Conservation (phyloP, 2,329 filamentous ascomycete species). For the Plenodomus lindquistii region DNA sequence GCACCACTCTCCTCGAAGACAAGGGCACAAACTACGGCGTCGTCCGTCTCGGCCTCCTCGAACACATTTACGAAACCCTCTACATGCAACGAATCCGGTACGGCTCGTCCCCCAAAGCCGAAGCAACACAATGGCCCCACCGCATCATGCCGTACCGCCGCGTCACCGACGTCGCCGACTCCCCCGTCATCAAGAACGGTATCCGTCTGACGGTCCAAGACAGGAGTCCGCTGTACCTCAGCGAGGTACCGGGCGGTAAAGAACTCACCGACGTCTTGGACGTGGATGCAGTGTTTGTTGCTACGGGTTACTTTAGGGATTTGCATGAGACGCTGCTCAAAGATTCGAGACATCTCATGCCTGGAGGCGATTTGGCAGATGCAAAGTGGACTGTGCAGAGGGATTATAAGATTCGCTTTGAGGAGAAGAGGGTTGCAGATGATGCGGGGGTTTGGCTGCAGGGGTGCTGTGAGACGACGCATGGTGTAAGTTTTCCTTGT, state of each 20-base stretch:
- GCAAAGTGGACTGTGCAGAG: constrained; percentile 69
- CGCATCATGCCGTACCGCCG: constrained; percentile 73
- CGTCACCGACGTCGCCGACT: constrained; percentile 65
- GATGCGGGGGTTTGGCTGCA: constrained; percentile 88
- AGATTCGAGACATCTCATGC: constrained; percentile 66
- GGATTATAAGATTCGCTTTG: constrained; percentile 78
- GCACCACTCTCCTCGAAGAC: constrained; percentile 66
- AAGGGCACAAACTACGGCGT: constrained; percentile 93
- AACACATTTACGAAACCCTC: constrained; percentile 83
- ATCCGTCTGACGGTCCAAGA: constrained; percentile 58
- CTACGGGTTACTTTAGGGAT: constrained; percentile 82
- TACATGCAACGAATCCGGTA: constrained; percentile 81
- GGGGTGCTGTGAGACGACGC: constrained; percentile 89
- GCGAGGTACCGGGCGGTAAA: constrained; percentile 42
- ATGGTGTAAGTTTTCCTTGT: constrained; percentile 69
- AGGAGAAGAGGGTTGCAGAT: constrained; percentile 66
- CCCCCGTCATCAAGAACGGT: constrained; percentile 34
- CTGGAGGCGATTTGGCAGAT: constrained; percentile 49
- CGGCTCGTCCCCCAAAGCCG: constrained; percentile 58
- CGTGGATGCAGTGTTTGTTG: constrained; percentile 81
- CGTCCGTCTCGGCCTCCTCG: constrained; percentile 86
- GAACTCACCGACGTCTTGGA: constrained; percentile 65
- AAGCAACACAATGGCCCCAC: constrained; percentile 73
- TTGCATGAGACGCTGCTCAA: constrained; percentile 78
- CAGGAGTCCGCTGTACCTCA: constrained; percentile 43